A percentile compares a stretch with the other conserved stretches of the same genome.
These are phyloP conservation scores for Yamadazyma endophytica DNA, from an alignment of 805 yeast species.

Conservation along the genomic window DNA sequence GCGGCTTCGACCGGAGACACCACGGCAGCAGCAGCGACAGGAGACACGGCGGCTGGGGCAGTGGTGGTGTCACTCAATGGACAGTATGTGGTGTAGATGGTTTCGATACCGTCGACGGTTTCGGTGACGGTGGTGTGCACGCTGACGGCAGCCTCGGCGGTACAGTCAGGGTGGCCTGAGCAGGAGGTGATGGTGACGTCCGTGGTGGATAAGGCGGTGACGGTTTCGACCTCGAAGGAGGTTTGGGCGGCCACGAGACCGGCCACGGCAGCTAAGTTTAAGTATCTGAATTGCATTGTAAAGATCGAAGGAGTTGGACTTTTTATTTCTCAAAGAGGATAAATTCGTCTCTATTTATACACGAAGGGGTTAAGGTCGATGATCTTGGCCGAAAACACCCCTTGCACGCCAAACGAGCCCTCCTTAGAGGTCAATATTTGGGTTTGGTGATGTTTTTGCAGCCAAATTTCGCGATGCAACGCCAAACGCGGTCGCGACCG, in stretches of 20 bases:
- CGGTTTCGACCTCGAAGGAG: conserved; percentile 17
- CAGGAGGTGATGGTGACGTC: conserved; percentile 39
- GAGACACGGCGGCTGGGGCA: conserved; percentile 10
- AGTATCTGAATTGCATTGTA: conserved; percentile 21
- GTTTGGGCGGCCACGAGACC: conserved; percentile 20
- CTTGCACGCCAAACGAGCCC: no score
- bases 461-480: conserved; percentile 3
- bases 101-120: conserved; percentile 29
- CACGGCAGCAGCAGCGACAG: conserved; percentile 11
- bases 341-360: conserved; percentile 14
- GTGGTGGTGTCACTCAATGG: conserved; percentile 22
- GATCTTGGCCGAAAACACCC: no score
- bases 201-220: conserved; percentile 23
- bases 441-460: conserved; percentile 2
- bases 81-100: conserved; percentile 35
- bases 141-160: conserved; percentile 11
- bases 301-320: background rate
- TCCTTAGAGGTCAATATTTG: no score
- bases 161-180: conserved; percentile 23
- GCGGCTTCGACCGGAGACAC: conserved; percentile 12
- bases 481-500: conserved; percentile 4
- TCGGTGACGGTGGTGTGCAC: conserved; percentile 25
- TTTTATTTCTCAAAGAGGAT: conserved; percentile 5
- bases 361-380: conserved; percentile 1
- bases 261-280: conserved; percentile 20